These are phyloP conservation scores for Batkoa obscura DNA, from an alignment of 371 early-diverging fungal species.

Conservation along the genomic window DNA sequence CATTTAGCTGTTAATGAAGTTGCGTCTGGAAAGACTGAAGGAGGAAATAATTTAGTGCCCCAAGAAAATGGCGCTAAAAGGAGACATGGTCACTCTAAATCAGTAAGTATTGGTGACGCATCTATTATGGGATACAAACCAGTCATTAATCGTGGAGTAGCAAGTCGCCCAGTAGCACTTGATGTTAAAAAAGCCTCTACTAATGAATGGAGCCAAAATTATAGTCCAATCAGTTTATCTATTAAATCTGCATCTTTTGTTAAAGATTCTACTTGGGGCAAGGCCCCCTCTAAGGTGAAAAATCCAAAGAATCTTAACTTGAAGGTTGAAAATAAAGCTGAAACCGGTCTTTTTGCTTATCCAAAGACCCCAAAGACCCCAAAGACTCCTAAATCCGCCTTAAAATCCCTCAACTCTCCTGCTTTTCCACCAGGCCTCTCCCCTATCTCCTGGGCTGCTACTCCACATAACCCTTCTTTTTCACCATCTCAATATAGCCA, in stretches of 20 bases:
- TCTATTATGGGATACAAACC: too few species aligned
- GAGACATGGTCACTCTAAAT: too few species aligned
- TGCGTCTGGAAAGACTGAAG: neutral
- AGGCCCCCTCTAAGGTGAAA: too few species aligned
- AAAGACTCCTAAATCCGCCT: neutral
- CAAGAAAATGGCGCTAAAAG: too few species aligned
- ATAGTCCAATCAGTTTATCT: neutral
- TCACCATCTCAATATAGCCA: neutral
- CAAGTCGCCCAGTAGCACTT: too few species aligned
- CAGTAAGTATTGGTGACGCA: too few species aligned
- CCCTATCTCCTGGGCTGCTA: conserved; percentile 4
- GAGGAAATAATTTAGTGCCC: too few species aligned
- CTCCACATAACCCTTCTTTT: neutral
- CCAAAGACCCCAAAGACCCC: neutral
- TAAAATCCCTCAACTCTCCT: neutral
- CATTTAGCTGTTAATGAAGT: neutral
- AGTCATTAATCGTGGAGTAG: too few species aligned
- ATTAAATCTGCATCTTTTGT: neutral
- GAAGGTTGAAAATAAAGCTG: neutral
- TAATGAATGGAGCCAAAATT: neutral
- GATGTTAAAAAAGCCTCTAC: neutral
- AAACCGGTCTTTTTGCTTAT: too few species aligned
- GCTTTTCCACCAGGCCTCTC: neutral
- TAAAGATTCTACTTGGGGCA: neutral
- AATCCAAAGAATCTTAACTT: conserved; percentile 1